Evolutionary conservation across 495 filamentous ascomycete genomes (phyloP).

Genomic region (Patellaria atrata): DNA sequence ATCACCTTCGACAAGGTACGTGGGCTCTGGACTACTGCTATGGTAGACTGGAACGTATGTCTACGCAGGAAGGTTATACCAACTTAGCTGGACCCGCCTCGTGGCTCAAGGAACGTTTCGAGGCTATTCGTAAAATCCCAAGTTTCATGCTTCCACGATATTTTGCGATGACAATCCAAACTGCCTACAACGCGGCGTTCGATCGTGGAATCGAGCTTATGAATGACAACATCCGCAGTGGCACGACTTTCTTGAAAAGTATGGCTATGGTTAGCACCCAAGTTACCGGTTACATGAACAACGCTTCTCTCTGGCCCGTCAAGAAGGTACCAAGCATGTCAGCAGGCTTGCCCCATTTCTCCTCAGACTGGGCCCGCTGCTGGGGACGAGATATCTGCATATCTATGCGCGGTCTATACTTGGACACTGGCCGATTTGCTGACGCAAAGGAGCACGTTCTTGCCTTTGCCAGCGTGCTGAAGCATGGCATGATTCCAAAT

Average conservation of each 20-base stretch:
- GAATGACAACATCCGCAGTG: slow-evolving; percentile 55
- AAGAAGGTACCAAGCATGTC: slow-evolving; percentile 77
- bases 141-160: slow-evolving; percentile 85
- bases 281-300: slow-evolving; percentile 74
- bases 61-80: slow-evolving; percentile 42
- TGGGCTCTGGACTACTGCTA: slow-evolving; percentile 92
- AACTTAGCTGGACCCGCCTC: slow-evolving; percentile 46
- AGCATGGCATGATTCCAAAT: slow-evolving; percentile 98
- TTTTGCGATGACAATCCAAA: slow-evolving; percentile 77
- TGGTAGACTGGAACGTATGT: slow-evolving; percentile 58
- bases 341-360: slow-evolving; percentile 90
- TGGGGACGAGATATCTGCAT: slow-evolving; percentile 98
- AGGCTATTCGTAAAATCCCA: slow-evolving; percentile 68
- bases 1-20: slow-evolving; percentile 78
- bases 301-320: slow-evolving; percentile 75
- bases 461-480: slow-evolving; percentile 90
- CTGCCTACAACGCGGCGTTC: slow-evolving; percentile 71
- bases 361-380: slow-evolving; percentile 83
- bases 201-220: slow-evolving; percentile 66
- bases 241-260: slow-evolving; percentile 73
- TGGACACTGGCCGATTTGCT: slow-evolving; percentile 73
- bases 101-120: slow-evolving; percentile 75
- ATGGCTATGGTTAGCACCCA: slow-evolving; percentile 83
- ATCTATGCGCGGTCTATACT: slow-evolving; percentile 74
- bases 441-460: slow-evolving; percentile 89